phyloP scores from a whole-genome alignment of 208 protist genomes.

The Leishmania martiniquensis region DNA sequence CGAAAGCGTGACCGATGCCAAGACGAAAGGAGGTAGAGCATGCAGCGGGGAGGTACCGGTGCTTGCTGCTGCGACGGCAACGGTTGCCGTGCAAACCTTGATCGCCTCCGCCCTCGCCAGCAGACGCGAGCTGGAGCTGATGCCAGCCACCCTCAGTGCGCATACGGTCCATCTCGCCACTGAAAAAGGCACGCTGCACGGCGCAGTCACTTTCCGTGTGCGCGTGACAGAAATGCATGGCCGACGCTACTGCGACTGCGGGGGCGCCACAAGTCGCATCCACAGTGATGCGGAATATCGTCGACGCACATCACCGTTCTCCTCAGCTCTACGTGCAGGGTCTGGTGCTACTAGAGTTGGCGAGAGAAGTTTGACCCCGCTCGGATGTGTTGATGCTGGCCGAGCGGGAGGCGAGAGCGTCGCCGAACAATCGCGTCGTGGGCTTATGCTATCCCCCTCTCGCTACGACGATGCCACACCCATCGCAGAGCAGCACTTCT shows the following conservation, averaged over 20 bases:
- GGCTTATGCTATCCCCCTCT: conserved; percentile 5
- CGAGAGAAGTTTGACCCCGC: neutral
- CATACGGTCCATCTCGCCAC: conserved; percentile 20
- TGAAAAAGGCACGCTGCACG: neutral
- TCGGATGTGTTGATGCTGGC: neutral
- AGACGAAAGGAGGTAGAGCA: neutral
- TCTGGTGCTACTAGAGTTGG: neutral
- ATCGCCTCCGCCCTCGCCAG: conserved; percentile 9
- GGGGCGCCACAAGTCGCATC: neutral
- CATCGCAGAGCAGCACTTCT: neutral
- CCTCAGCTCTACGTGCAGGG: neutral
- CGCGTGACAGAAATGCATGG: conserved; percentile 2
- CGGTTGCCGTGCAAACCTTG: conserved; percentile 14
- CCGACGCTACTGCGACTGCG: neutral
- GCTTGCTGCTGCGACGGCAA: conserved; percentile 9
- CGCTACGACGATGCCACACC: neutral
- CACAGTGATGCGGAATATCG: neutral
- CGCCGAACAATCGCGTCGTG: neutral
- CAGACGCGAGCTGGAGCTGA: neutral
- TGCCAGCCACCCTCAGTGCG: neutral
- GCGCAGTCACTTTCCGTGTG: conserved; percentile 12
- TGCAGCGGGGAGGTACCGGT: neutral
- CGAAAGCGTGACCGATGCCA: no score
- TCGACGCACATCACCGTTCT: neutral
- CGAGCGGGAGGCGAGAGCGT: neutral